These are phyloP conservation scores for Sonneratia alba DNA, from an alignment of 345 rosid species.

Conservation along the genomic window DNA sequence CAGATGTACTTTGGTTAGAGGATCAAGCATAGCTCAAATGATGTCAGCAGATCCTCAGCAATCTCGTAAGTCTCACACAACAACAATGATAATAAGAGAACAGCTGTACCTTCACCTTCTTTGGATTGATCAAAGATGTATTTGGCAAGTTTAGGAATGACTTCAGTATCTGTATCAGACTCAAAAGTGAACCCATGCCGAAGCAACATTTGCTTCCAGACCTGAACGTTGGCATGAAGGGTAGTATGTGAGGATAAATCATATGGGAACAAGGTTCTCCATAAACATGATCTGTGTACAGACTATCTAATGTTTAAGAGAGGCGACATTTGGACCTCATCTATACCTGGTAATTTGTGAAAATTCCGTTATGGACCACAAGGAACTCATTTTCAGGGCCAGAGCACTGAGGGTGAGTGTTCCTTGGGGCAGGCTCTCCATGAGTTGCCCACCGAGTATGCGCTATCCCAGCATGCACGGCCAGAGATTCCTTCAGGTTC, in stretches of 20 bases:
- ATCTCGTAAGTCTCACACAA: not conserved
- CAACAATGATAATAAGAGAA: conserved; percentile 2
- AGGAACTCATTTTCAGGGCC: conserved; percentile 77
- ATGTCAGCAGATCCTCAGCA: not conserved
- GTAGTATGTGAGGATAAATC: not conserved
- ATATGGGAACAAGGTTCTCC: not conserved
- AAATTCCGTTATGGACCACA: conserved; percentile 90
- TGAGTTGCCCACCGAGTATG: conserved; percentile 99
- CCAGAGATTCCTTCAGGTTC: conserved; percentile 59
- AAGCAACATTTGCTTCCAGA: conserved; percentile 57
- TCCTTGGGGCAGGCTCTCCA: conserved; percentile 89
- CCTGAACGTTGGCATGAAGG: conserved; percentile 31
- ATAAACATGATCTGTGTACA: not conserved
- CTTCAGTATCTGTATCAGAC: conserved; percentile 95
- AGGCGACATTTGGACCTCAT: conserved; percentile 4
- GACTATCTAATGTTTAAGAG: not conserved
- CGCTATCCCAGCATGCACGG: conserved; percentile 86
- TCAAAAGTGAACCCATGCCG: conserved; percentile 85
- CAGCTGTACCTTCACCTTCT: conserved; percentile 55
- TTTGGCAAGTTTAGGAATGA: conserved; percentile 90
- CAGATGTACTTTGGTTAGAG: too few species aligned
- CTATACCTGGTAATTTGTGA: conserved; percentile 78
- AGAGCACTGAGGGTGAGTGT: conserved; percentile 85
- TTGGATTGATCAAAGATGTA: conserved; percentile 80
- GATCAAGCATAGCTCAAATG: not conserved